These are phyloP conservation scores for Mortierella sp. DNA, from an alignment of 371 early-diverging fungal genomes.

Conservation along the genomic window DNA sequence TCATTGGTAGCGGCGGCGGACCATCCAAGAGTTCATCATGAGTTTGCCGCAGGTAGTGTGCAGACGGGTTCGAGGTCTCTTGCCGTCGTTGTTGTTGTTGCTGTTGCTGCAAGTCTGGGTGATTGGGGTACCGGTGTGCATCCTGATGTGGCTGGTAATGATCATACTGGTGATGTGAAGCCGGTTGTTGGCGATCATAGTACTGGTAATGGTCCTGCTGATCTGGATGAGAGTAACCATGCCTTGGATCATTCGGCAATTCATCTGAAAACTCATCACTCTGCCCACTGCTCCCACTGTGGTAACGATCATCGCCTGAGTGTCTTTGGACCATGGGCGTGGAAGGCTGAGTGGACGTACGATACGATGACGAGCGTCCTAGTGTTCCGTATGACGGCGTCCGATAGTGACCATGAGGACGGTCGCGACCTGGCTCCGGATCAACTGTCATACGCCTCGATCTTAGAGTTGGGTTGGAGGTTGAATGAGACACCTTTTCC, in stretches of 20 bases:
- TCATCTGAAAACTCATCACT: conserved; percentile 34
- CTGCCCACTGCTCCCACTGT: conserved; percentile 37
- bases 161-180: conserved; percentile 5
- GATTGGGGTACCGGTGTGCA: too few species aligned
- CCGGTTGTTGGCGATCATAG: too few species aligned
- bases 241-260: conserved; percentile 9
- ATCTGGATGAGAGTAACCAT: conserved; percentile 1
- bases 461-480: conserved; percentile 11
- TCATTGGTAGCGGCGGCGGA: background rate
- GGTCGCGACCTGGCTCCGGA: too few species aligned
- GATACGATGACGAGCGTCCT: conserved; percentile 1
- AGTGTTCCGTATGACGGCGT: background rate
- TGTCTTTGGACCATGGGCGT: conserved; percentile 11
- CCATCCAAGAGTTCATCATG: conserved; percentile 27
- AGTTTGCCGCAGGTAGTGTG: conserved; percentile 29
- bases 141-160: conserved; percentile 17
- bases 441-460: conserved; percentile 1
- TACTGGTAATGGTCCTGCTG: background rate
- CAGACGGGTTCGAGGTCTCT: conserved; percentile 16
- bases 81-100: conserved; percentile 12
- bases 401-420: background rate
- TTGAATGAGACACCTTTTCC: conserved; percentile 6
- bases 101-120: too few species aligned
- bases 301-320: conserved; percentile 16
- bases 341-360: conserved; percentile 7